Conservation (phyloP, 2,329 filamentous ascomycete species). For the Xylaria hypoxylon region DNA sequence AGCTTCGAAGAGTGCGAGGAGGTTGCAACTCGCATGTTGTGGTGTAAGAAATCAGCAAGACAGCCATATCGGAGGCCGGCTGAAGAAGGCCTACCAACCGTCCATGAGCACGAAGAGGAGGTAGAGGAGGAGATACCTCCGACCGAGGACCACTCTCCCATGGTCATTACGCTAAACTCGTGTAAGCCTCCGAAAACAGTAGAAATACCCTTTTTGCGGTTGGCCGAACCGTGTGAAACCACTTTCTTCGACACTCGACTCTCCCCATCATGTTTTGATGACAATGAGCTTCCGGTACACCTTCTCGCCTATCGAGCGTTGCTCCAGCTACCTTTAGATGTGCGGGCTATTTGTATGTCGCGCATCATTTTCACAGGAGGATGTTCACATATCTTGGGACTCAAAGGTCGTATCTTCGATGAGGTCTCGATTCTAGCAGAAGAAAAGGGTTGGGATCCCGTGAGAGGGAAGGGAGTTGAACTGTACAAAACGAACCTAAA, state of each 20-base stretch:
- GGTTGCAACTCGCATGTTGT: conserved; percentile 77
- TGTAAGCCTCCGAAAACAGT: conserved; percentile 65
- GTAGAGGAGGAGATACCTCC: conserved; percentile 55
- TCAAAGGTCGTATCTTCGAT: conserved; percentile 80
- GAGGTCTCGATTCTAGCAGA: conserved; percentile 77
- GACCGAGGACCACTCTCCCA: conserved; percentile 52
- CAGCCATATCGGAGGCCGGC: conserved; percentile 44
- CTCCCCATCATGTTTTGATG: conserved; percentile 74
- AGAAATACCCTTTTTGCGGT: conserved; percentile 73
- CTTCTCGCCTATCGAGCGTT: conserved; percentile 81
- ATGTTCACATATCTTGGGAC: conserved; percentile 79
- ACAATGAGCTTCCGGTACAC: conserved; percentile 85
- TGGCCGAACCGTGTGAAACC: conserved; percentile 80
- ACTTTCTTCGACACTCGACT: conserved; percentile 74
- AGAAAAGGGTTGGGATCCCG: conserved; percentile 79
- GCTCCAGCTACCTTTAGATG: conserved; percentile 81
- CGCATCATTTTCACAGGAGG: conserved; percentile 89
- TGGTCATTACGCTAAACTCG: conserved; percentile 61
- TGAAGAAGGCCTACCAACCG: conserved; percentile 59
- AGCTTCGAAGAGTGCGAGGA: conserved; percentile 87
- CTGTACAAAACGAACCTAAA: conserved; percentile 61
- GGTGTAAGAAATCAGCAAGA: conserved; percentile 70
- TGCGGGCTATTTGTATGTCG: conserved; percentile 86
- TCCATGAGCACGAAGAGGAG: conserved; percentile 69
- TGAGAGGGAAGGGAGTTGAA: conserved; percentile 76